Evolutionary conservation across 1,284 basidiomycete genomes (phyloP), one percentile per base, ranked within the genome.

Genomic region (Ganoderma lingzhi): DNA sequence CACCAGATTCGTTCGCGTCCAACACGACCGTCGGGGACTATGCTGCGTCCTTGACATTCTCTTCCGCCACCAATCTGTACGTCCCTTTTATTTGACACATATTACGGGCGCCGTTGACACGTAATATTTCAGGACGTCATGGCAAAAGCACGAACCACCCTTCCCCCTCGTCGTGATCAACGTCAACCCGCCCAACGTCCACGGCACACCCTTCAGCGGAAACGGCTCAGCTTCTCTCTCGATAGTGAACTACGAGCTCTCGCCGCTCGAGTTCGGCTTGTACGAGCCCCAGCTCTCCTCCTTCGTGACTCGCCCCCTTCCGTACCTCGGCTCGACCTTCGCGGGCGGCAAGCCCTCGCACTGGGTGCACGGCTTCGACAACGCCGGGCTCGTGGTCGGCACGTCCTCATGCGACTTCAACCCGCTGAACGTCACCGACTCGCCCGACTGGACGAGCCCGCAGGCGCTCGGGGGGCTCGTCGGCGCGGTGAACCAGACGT

Each of bases 381-480:
- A 68, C 39, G 63, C 67, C 1, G 67, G 67, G 6, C 45, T 68
- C 19, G 59, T 64, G 67, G 62, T 68, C 55, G 67, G 67, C 63
- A 68, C 67, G 17, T 68, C 67, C 32, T 64, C 67, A 6, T 68
- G 67, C 67, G 63, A 64, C 48, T 68, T 68, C 63, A 59, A 68
- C 63, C 23, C 28, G 3, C 51, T 60, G 23, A 68, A 68, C 45
- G 17, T 65, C 42, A 64, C 67, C 30, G 42, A 68, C 67, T 53
- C 44, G 39, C 48, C 58, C 8, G 10, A 15, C 0, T 68, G 67
- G 67, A 68, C 62, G 15, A 55, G 51, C 64, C 39, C 41, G 53
- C 48, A 63, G 17, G 53, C 14, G 66, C 62, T 67, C 14, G 58
- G 44, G 23, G 55, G 55, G 4, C 56, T 68, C 41, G 58, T 64